Percentiles rank a stretch among this genome's conserved stretches.
These are phyloP conservation scores for Pneumocystis murina DNA, from an alignment of 1,139 yeast species.

Conservation along the genomic window DNA sequence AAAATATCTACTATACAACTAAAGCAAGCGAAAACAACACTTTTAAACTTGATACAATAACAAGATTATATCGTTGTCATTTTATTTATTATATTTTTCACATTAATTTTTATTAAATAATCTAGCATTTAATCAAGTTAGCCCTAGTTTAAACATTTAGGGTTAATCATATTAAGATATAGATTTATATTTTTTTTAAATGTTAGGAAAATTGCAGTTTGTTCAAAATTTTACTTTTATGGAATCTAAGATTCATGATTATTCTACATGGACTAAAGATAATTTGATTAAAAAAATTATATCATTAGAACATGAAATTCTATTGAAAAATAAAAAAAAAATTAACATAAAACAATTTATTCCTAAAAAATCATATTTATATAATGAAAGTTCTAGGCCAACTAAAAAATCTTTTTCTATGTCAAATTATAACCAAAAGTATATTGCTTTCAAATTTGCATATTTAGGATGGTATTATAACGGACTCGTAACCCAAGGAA, in stretches of 20 bases:
- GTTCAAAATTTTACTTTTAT: not conserved
- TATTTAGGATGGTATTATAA: conserved; percentile 89
- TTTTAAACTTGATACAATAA: not conserved
- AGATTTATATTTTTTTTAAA: not conserved
- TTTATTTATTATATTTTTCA: not conserved
- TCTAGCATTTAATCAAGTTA: too few relatives aligned
- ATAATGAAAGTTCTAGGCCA: not conserved
- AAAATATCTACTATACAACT: not conserved
- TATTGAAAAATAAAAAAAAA: not conserved
- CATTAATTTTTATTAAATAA: too few relatives aligned
- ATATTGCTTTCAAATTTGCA: conserved; percentile 67
- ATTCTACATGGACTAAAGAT: conserved; percentile 37
- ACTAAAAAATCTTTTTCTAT: conserved; percentile 39
- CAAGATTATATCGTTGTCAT: not conserved
- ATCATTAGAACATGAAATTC: conserved; percentile 30
- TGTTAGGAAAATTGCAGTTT: not conserved
- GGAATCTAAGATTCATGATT: conserved; percentile 19
- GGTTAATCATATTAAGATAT: not conserved
- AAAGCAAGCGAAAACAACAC: not conserved
- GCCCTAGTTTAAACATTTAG: too few relatives aligned
- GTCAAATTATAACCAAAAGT: conserved; percentile 47
- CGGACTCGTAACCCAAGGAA: conserved; percentile 72
- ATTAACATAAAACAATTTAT: not conserved
- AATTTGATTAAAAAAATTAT: conserved; percentile 35
- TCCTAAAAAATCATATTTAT: not conserved